phyloP scores from a whole-genome alignment of 257 asterid genomes.

The Verbena officinalis region DNA sequence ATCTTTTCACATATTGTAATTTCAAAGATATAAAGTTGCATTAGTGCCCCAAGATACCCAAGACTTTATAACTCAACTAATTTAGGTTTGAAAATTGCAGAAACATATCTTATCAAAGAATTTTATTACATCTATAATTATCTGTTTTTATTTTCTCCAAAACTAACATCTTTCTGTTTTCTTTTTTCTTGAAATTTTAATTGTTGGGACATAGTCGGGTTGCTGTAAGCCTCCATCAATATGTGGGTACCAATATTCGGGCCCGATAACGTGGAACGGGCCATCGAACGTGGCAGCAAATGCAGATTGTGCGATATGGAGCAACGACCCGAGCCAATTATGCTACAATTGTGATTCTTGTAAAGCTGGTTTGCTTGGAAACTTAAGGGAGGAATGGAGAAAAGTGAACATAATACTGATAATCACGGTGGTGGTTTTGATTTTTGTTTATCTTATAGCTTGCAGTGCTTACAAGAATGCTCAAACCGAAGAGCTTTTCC shows the following conservation, averaged over 20 bases:
- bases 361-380: slow-evolving; percentile 84
- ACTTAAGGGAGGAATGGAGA: slow-evolving; percentile 81
- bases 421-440: slow-evolving; percentile 66
- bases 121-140: not conserved
- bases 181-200: too few relatives aligned
- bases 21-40: not conserved
- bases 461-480: slow-evolving; percentile 89
- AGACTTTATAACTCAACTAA: not conserved
- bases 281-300: slow-evolving; percentile 53
- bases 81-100: not conserved
- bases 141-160: not conserved
- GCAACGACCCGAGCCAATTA: slow-evolving; percentile 64
- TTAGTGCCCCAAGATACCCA: not conserved
- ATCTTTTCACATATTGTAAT: slow-evolving; percentile 15
- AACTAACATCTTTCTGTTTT: slow-evolving; percentile 4
- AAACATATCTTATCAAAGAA: too few relatives aligned
- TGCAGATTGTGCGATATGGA: slow-evolving; percentile 73
- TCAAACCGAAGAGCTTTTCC: slow-evolving; percentile 68
- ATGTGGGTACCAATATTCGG: slow-evolving; percentile 69
- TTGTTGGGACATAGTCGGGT: slow-evolving; percentile 59
- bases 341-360: slow-evolving; percentile 85
- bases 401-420: slow-evolving; percentile 69
- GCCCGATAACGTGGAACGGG: slow-evolving; percentile 67
- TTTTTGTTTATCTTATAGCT: slow-evolving; percentile 67
- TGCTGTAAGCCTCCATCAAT: slow-evolving; percentile 87